Evolutionary conservation across 2,329 filamentous ascomycete genomes (phyloP), one percentile per base, ranked within the genome.

Genomic region (Penicillium sp.): DNA sequence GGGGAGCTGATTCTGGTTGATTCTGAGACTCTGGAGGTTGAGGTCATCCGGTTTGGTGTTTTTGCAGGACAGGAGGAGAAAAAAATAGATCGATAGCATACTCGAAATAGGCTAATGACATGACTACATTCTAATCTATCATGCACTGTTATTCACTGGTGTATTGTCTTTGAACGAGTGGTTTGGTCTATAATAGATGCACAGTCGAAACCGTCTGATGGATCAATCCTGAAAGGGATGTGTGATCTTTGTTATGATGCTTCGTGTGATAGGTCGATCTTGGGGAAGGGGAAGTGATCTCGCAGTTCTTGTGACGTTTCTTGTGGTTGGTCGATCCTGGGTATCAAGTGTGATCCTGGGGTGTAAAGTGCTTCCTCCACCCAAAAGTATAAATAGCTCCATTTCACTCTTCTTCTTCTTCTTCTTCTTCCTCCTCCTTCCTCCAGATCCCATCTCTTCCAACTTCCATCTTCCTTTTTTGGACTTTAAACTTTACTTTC

Each of bases 1-100:
- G 88, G 88, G 19, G 88, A 96, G 76, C 69, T 99, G 23, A 86
- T 97, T 1, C 69, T 99, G 51, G 78, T 99, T 11, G 93, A 99
- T 76, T 81, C 86, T 46, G 93, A 98, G 75, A 96, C 90, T 1
- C 75, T 97, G 58, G 90, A 93, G 47, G 87, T 90, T 1, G 88
- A 92, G 64, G 80, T 84, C 49, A 80, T 97, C 23, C 87, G 85
- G 67, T 82, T 85, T 64, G 78, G 78, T 26, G 57, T 78, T 23
- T 75, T 79, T 63, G 59, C 66, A 7, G 72, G 72, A 14, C 56
- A 70, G 35, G 67, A 75, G 57, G 73, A 74, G 50, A 67, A 66
- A 63, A 63, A 69, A 73, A 63, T 74, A 58, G 67, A 14, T 47
- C 33, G n/a, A 54, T 47, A 54, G 44, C 52, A 54, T 49, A 48